Percentiles rank a stretch among this genome's conserved stretches.
Conservation (phyloP, 192 early-diverging fungal species). For the Entomortierella beljakovae region DNA sequence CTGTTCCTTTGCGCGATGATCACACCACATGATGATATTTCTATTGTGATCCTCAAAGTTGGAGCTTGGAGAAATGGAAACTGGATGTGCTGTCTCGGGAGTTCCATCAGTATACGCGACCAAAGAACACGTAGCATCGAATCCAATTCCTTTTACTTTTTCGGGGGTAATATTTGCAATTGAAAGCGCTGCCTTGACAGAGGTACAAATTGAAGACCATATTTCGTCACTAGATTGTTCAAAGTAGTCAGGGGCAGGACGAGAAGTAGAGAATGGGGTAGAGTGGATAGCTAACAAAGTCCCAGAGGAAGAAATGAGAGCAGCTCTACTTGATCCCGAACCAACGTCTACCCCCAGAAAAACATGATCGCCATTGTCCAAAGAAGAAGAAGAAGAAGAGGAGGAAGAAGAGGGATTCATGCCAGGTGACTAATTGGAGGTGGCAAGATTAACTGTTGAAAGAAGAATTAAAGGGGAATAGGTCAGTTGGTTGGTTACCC, state of each 20-base stretch:
- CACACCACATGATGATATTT: constrained; percentile 77
- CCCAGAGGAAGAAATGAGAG: constrained; percentile 62
- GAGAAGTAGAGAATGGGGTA: constrained; percentile 58
- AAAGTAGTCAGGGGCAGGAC: constrained; percentile 63
- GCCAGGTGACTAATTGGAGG: not conserved
- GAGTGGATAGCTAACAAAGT: constrained; percentile 59
- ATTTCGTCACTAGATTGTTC: constrained; percentile 78
- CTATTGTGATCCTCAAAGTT: constrained; percentile 61
- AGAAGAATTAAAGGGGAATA: not conserved
- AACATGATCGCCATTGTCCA: constrained; percentile 8
- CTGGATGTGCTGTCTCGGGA: constrained; percentile 55
- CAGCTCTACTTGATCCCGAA: constrained; percentile 62
- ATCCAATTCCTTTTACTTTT: constrained; percentile 71
- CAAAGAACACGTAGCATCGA: constrained; percentile 84
- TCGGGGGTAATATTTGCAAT: constrained; percentile 31
- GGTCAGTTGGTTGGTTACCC: not conserved
- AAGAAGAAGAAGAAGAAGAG: not conserved
- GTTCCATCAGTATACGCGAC: constrained; percentile 62
- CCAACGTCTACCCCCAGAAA: constrained; percentile 56
- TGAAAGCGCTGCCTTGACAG: constrained; percentile 56
- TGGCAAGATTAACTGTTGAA: not conserved
- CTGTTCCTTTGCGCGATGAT: constrained; percentile 75
- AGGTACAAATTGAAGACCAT: constrained; percentile 66
- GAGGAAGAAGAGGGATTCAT: constrained; percentile 1
- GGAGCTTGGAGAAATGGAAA: constrained; percentile 60